Percentiles rank a stretch among this genome's conserved stretches.
Evolutionary conservation across 1,284 basidiomycete species (phyloP).

Genomic region (Pholiota adiposa): DNA sequence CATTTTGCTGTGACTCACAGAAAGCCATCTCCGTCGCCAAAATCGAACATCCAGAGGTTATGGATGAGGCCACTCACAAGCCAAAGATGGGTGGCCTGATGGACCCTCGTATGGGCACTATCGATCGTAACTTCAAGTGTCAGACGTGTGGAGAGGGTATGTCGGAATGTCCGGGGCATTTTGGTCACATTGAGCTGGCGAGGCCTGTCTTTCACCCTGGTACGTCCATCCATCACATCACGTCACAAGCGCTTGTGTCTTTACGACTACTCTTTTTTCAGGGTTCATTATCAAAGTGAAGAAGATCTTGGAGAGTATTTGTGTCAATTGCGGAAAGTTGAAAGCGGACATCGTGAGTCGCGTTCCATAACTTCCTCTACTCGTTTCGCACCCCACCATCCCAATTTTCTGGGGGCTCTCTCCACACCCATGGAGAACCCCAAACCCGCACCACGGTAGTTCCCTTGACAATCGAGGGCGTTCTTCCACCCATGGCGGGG

Average conservation of each 20-base stretch:
- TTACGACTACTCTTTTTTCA: slow-evolving; percentile 31
- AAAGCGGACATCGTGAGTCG: slow-evolving; percentile 95
- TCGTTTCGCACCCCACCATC: slow-evolving; percentile 90
- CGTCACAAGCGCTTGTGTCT: slow-evolving; percentile 9
- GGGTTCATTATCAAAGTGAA: slow-evolving; percentile 99
- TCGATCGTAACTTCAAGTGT: slow-evolving; percentile 99
- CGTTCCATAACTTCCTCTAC: slow-evolving; percentile 68
- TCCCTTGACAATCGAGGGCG: slow-evolving; percentile 74
- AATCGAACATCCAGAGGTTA: slow-evolving; percentile 97
- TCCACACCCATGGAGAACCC: slow-evolving; percentile 85
- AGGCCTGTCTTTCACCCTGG: slow-evolving; percentile 97
- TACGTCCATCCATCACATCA: slow-evolving; percentile 41
- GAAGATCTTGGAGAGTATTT: slow-evolving; percentile 99
- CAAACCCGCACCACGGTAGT: slow-evolving; percentile 80
- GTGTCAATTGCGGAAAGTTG: slow-evolving; percentile 97
- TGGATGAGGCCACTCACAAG: slow-evolving; percentile 91
- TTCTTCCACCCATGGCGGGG: slow-evolving; percentile 72
- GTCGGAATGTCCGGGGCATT: slow-evolving; percentile 98
- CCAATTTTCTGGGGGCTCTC: slow-evolving; percentile 95
- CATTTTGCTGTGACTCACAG: slow-evolving; percentile 46
- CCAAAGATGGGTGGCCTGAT: slow-evolving; percentile 93
- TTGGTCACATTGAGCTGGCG: slow-evolving; percentile 98
- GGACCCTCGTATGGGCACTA: slow-evolving; percentile 98
- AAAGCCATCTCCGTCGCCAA: slow-evolving; percentile 98
- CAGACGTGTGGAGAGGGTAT: slow-evolving; percentile 99